Evolutionary conservation across 495 filamentous ascomycete genomes (phyloP), one percentile per base, ranked within the genome.

Genomic region (Hypoxylon crocopeplum): DNA sequence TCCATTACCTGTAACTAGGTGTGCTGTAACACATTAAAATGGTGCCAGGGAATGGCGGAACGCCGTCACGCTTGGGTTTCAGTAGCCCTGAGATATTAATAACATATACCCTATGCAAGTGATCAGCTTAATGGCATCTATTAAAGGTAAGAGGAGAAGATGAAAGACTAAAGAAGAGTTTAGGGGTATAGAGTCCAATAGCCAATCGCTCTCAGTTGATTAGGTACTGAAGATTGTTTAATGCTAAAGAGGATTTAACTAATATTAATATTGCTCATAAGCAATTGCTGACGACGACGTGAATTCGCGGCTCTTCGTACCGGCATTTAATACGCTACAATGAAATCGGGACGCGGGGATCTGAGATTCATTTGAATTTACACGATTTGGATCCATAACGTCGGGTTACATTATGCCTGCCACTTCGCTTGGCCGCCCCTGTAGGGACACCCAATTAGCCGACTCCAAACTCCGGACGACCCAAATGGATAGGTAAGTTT

Each of bases 381-480:
- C 7, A 49, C 50, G 50, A 33, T 10, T 55, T 22, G 21, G 49
- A 30, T 44, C 16, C 37, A 30, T 29, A 20, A 33, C 16, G 21
- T 22, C 40, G 12, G 52, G 59, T 63, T 63, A 48, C 52, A 58
- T 63, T 15, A 33, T 25, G 22, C 22, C 36, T 48, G 36, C 24
- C 25, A 48, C 33, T 24, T 48, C 51, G 34, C 59, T 53, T 57
- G 34, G 59, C 59, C 24, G 12, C 25, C 15, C 27, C 46, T 56
- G 40, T 40, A 48, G 48, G 47, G 40, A 44, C 15, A n/a, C 12
- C 12, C 16, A 57, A 63, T 63, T 63, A 63, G 59, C 59, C 59
- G 59, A 44, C 25, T 37, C 13, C 7, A 34, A 52, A 30, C 20
- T 48, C 48, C 47, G 32, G 36, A 4, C 41, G 20, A 52, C 40